These are phyloP conservation scores for Phaffia tasmanica DNA, from an alignment of 768 basidiomycete genomes.

Conservation along the genomic window DNA sequence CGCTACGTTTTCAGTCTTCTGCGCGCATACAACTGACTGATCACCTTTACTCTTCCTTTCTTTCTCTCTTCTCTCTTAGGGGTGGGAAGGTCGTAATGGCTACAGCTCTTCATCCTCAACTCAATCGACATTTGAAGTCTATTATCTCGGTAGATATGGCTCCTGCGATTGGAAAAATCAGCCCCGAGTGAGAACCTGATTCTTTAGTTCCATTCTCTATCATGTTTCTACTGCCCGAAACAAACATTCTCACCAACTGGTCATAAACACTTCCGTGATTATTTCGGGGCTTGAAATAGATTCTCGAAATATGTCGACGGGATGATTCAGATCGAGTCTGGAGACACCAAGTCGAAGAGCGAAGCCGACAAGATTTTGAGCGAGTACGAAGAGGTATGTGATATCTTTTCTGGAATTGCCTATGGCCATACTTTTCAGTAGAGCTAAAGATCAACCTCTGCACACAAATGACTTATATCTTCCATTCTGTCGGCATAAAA, in stretches of 20 bases:
- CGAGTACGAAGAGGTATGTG: conserved; percentile 52
- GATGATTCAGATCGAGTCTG: conserved; percentile 62
- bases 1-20: background rate
- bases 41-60: background rate
- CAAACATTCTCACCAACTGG: background rate
- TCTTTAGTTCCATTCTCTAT: background rate
- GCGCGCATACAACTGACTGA: background rate
- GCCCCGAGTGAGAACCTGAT: conserved; percentile 42
- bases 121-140: conserved; percentile 32
- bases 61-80: conserved; percentile 42
- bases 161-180: conserved; percentile 51
- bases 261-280: background rate
- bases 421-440: background rate
- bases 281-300: conserved; percentile 21
- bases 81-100: conserved; percentile 53
- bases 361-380: conserved; percentile 59
- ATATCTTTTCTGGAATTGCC: background rate
- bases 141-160: conserved; percentile 69
- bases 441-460: background rate
- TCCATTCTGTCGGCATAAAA: background rate
- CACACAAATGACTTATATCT: background rate
- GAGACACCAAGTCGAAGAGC: conserved; percentile 50
- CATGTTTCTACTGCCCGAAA: background rate
- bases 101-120: conserved; percentile 34
- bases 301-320: conserved; percentile 56